Conservation (phyloP, 441 rosid genomes). For the Adansonia gregorii region DNA sequence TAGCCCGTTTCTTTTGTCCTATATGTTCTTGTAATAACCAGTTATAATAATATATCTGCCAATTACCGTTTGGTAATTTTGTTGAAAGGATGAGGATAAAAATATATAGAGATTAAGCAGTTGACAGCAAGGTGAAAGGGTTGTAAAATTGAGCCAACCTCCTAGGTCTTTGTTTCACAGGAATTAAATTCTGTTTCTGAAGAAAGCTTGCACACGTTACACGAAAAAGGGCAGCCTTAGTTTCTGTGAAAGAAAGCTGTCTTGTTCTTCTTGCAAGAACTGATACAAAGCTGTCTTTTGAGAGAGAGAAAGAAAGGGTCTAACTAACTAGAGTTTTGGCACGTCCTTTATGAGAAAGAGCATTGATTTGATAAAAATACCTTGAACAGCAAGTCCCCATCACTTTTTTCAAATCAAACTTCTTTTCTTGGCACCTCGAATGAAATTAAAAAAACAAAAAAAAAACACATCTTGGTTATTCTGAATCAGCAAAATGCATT, state of each 20-base stretch:
- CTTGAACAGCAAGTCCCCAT: conserved; percentile 49
- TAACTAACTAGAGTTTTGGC: too few species aligned
- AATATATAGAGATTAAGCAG: neutral
- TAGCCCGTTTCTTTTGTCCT: conserved; percentile 33
- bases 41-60: neutral
- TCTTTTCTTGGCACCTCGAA: conserved; percentile 27
- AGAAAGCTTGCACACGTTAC: conserved; percentile 36
- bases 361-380: conserved; percentile 21
- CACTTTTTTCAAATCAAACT: conserved; percentile 17
- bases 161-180: neutral
- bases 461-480: conserved; percentile 50
- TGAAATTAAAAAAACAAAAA: neutral
- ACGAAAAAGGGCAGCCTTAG: conserved; percentile 33
- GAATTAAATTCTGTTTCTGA: conserved; percentile 21
- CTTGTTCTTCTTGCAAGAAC: conserved; percentile 26
- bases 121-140: neutral
- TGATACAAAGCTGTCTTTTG: conserved; percentile 27
- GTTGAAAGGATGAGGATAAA: conserved; percentile 20
- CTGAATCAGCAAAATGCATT: conserved; percentile 33
- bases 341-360: conserved; percentile 22
- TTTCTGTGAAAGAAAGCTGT: conserved; percentile 27
- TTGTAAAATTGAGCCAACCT: conserved; percentile 17
- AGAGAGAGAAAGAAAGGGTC: conserved; percentile 23
- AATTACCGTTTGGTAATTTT: conserved; percentile 14
- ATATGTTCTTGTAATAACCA: conserved; percentile 11